Conservation (phyloP, 139 green algal genomes). For the Volvox reticuliferus region DNA sequence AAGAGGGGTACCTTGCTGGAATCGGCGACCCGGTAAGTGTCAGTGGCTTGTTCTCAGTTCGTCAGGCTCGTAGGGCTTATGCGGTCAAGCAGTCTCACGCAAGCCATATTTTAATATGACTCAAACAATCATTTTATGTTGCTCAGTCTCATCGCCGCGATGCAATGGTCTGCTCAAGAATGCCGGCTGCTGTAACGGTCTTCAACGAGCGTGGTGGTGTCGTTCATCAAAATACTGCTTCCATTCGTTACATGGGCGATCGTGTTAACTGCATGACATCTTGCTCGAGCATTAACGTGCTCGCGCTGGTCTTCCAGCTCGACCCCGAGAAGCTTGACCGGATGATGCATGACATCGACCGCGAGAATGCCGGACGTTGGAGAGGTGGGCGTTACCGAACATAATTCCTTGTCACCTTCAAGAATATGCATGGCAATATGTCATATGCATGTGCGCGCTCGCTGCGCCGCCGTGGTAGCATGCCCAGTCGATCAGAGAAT, state of each 20-base stretch:
- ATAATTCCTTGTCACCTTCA: too few species aligned
- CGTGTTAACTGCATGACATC: background rate
- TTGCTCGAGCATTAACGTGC: background rate
- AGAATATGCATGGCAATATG: too few species aligned
- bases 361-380: background rate
- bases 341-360: background rate
- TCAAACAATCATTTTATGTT: background rate
- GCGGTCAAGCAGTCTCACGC: too few species aligned
- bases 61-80: background rate
- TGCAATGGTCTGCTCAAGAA: background rate
- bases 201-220: background rate
- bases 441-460: too few species aligned
- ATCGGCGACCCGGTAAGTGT: background rate
- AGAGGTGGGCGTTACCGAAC: background rate
- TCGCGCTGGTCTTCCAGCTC: background rate
- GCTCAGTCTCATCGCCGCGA: background rate
- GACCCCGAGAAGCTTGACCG: constrained; percentile 15
- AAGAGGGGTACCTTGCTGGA: too few species aligned
- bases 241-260: background rate
- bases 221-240: constrained; percentile 5
- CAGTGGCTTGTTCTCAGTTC: background rate
- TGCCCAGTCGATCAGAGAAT: too few species aligned
- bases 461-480: too few species aligned
- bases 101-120: background rate
- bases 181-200: constrained; percentile 23